Evolutionary conservation across 805 yeast species (phyloP).

Genomic region (Myxozyma neotropica): DNA sequence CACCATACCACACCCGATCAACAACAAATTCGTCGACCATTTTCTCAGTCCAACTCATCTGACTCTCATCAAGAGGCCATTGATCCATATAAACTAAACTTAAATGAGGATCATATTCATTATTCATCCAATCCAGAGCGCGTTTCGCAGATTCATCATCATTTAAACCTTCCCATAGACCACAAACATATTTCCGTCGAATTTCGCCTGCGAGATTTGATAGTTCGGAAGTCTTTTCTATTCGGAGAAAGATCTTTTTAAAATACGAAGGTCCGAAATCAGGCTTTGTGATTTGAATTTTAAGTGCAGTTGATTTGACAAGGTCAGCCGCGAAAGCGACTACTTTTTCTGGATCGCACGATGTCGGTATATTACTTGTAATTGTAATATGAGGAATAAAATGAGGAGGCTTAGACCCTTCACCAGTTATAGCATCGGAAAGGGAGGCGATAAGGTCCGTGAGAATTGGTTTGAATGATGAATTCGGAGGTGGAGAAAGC

Average conservation of each 20-base stretch:
- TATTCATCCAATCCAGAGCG: constrained; percentile 53
- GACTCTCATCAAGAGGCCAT: constrained; percentile 68
- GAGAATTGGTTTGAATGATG: constrained; percentile 59
- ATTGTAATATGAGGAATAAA: constrained; percentile 80
- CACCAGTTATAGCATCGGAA: constrained; percentile 48
- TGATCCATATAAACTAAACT: constrained; percentile 68
- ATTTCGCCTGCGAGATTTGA: constrained; percentile 52
- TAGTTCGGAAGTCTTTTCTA: constrained; percentile 50
- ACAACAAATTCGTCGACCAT: constrained; percentile 65
- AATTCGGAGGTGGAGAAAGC: constrained; percentile 67
- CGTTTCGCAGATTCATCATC: constrained; percentile 51
- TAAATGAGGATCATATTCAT: constrained; percentile 70
- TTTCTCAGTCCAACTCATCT: constrained; percentile 62
- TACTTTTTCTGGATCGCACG: constrained; percentile 57
- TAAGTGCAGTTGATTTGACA: constrained; percentile 51
- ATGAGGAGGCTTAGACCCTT: constrained; percentile 50
- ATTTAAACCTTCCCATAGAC: constrained; percentile 42
- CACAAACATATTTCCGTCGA: constrained; percentile 44
- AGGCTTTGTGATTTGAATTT: constrained; percentile 48
- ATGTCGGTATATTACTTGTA: constrained; percentile 59
- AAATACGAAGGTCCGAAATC: constrained; percentile 54
- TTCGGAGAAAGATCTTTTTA: constrained; percentile 58
- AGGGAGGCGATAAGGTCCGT: constrained; percentile 63
- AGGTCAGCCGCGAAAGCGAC: constrained; percentile 51
- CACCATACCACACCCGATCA: constrained; percentile 72